Base-by-base conservation (phyloP, 1,284 basidiomycete species). In the Heterobasidion occidentale region DNA sequence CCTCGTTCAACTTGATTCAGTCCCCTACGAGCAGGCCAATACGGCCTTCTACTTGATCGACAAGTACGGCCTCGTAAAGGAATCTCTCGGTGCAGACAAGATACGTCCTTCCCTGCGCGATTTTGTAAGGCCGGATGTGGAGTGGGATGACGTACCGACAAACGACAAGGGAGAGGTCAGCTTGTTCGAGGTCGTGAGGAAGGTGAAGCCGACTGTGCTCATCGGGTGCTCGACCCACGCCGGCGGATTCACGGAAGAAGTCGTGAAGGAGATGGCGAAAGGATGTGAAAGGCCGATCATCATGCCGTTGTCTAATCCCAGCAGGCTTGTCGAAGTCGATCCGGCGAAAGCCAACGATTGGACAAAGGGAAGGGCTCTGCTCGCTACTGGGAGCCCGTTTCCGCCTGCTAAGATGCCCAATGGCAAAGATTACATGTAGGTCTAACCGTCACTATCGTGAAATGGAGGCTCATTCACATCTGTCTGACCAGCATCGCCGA, bases 311-410 rank as follows among this genome's bases (percentile, higher is more conserved):
- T 89, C 86, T 52, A 94, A 94, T 70, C 92, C 91, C 6, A 92
- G 85, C 60, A 71, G 75, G 36, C 74, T 93, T 54, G 84, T 84
- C 49, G 91, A 93, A 68, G 87, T 88, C 2, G 78, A 84, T 58
- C 91, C 90, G 3, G 75, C 79, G 61, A 81, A 91, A 64, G 79
- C 85, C 47, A 83, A 84, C 62, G 75, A 83, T 27, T 94, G 91
- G 92, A 88, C 86, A 0, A 68, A 81, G 3, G 90, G 89, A 4
- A 83, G 79, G 65, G 90, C 88, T 15, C 71, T 93, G 44, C 71
- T 93, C 52, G 88, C 90, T 0, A 92, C 90, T 7, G 91, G 91
- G 12, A 90, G 87, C 61, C 91, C 90, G 0, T 94, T 93, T 74
- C 80, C 80, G 6, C 83, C 83, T 12, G 85, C 83, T n/a, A 83